Base-by-base conservation (phyloP, 106 monocot species). In the Dactylorhiza incarnata region DNA sequence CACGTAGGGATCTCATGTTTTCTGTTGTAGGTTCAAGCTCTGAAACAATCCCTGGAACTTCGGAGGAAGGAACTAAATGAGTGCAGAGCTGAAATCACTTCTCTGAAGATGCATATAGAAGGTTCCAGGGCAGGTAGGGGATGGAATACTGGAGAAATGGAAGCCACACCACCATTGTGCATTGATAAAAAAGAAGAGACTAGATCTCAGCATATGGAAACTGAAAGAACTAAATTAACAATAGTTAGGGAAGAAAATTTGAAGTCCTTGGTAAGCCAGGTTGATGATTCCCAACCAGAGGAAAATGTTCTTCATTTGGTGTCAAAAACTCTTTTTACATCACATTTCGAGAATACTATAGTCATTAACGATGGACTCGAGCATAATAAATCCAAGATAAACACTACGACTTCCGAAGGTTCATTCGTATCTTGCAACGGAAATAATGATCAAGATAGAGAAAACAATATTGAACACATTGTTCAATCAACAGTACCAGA, bases 91-190 rank as follows among this genome's bases (percentile, higher is more conserved):
- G 97, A 97, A 82, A 97, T 97, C 72, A 97, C 97, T 63, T 84
- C 97, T 52, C 78, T 97, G 44, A 93, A 97, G 79, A 94, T 97
- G 97, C 84, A 91, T 75, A 86, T 97, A 75, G 97, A 97, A 93
- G 86, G 97, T 54, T 72, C 84, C 58, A 80, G 79, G 22, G 79
- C 87, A 62, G 71, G 86, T 76, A 78, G 80, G 71, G 70, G 73
- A 1, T 87, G 76, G 89, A 37, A 59, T 73, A 9, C 53, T 45
- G 83, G 79, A 74, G 82, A 78, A 75, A 55, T 37, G 76, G 87
- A 87, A 69, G 55, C 68, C 26, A 10, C 52, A 20, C 78, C 74
- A 66, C 49, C 83, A 17, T 58, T 74, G 74, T 50, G 26, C 46
- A 69, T 70, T 56, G 80, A 75, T 45, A 85, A 73, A 29, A 29